phyloP scores from a whole-genome alignment of 345 rosid species.

The Dipteronia dyeriana region DNA sequence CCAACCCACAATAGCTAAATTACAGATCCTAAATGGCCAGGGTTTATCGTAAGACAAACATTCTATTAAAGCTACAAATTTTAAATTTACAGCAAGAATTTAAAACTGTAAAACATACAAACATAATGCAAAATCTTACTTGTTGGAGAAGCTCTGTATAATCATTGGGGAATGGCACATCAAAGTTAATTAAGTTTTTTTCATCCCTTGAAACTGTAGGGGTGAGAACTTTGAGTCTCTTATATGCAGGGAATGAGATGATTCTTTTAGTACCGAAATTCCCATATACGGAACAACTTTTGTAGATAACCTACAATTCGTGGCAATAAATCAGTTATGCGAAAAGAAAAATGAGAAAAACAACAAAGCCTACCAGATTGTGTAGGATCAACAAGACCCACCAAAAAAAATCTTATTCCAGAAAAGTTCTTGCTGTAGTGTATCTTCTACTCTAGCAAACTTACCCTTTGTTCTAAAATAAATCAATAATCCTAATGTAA shows the following conservation, averaged over 20 bases:
- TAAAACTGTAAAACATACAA: background rate
- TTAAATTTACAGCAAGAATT: background rate
- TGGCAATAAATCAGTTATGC: background rate
- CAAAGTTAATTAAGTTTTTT: conserved; percentile 40
- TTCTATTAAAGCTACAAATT: background rate
- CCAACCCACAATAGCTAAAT: no score
- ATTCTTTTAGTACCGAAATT: conserved; percentile 11
- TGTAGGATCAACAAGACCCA: no score
- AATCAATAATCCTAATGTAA: no score
- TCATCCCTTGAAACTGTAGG: conserved; percentile 40
- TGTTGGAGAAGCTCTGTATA: conserved; percentile 72
- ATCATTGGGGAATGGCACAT: conserved; percentile 66
- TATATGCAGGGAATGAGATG: conserved; percentile 11
- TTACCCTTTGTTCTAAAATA: no score
- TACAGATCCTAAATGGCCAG: background rate
- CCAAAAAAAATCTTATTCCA: no score
- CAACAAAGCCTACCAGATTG: background rate
- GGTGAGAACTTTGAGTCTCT: conserved; percentile 19
- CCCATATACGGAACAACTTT: conserved; percentile 3
- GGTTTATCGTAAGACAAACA: no score
- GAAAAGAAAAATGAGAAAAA: background rate
- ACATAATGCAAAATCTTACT: conserved; percentile 39
- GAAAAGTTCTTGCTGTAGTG: no score
- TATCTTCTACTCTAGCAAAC: no score
- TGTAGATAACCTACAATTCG: conserved; percentile 19